These are phyloP conservation scores for Phycomyces nitens DNA, from an alignment of 192 early-diverging fungal species.

Conservation along the genomic window DNA sequence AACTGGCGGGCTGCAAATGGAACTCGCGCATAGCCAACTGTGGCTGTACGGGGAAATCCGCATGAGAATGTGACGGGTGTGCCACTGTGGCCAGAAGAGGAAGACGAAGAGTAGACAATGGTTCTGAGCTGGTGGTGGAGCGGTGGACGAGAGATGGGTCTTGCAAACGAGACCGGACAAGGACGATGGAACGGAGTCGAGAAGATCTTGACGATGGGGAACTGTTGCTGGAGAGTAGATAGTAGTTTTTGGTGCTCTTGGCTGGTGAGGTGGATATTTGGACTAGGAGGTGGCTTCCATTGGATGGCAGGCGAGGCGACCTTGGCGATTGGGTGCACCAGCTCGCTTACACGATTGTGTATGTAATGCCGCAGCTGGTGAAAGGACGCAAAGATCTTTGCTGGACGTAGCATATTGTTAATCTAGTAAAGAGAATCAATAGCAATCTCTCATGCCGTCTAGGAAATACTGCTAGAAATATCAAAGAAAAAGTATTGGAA, in stretches of 20 bases:
- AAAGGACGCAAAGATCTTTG: constrained; percentile 25
- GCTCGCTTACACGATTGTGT: constrained; percentile 17
- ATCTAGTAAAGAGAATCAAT: too few species aligned
- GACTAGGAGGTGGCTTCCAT: neutral
- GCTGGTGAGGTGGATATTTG: neutral
- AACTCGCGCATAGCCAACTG: neutral
- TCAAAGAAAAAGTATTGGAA: constrained; percentile 10
- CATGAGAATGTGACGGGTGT: constrained; percentile 5
- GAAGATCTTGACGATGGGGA: constrained; percentile 9
- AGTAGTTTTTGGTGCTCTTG: constrained; percentile 1
- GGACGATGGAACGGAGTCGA: constrained; percentile 3
- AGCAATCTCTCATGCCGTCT: too few species aligned
- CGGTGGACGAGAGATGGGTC: constrained; percentile 1
- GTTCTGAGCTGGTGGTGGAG: neutral
- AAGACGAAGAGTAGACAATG: constrained; percentile 9
- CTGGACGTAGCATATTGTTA: constrained; percentile 14
- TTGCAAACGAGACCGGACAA: neutral
- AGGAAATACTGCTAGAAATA: neutral
- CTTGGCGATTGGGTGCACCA: constrained; percentile 12
- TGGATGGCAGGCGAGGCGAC: neutral
- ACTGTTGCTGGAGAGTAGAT: constrained; percentile 9
- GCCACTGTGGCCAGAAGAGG: neutral
- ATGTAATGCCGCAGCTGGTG: constrained; percentile 29
- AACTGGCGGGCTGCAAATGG: constrained; percentile 6
- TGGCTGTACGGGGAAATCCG: constrained; percentile 17